These are phyloP conservation scores for Setomelanomma holmii DNA, from an alignment of 2,329 filamentous ascomycete genomes.

Conservation along the genomic window DNA sequence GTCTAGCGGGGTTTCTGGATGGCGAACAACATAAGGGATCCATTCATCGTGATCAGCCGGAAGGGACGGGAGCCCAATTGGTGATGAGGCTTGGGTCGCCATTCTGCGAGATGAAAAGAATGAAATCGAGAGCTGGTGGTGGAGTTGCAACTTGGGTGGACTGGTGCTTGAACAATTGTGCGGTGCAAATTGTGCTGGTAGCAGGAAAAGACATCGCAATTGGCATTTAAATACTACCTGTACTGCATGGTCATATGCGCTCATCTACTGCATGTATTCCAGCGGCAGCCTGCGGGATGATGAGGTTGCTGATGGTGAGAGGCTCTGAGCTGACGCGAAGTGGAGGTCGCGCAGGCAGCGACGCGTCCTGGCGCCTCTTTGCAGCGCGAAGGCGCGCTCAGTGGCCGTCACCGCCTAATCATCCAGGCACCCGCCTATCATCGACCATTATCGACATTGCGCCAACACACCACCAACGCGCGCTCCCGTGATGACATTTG, in stretches of 20 bases:
- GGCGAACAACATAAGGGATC: constrained; percentile 61
- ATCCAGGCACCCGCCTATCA: not conserved
- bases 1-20: constrained; percentile 61
- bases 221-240: not conserved
- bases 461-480: not conserved
- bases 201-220: too few species aligned
- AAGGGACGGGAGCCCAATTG: constrained; percentile 44
- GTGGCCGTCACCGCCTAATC: not conserved
- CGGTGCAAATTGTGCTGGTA: not conserved
- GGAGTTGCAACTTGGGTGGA: not conserved
- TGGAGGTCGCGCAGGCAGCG: not conserved
- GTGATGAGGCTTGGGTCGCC: not conserved
- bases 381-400: not conserved
- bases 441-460: not conserved
- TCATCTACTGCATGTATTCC: not conserved
- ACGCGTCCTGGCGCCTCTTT: not conserved
- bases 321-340: not conserved
- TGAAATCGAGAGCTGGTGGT: not conserved
- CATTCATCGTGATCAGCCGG: constrained; percentile 52
- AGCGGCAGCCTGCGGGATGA: not conserved
- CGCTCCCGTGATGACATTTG: not conserved
- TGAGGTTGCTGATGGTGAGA: not conserved
- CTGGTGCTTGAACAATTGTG: not conserved
- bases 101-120: constrained; percentile 27
- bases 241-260: not conserved